Conservation (phyloP, 192 early-diverging fungal genomes). For the Neocallimastix lanati region DNA sequence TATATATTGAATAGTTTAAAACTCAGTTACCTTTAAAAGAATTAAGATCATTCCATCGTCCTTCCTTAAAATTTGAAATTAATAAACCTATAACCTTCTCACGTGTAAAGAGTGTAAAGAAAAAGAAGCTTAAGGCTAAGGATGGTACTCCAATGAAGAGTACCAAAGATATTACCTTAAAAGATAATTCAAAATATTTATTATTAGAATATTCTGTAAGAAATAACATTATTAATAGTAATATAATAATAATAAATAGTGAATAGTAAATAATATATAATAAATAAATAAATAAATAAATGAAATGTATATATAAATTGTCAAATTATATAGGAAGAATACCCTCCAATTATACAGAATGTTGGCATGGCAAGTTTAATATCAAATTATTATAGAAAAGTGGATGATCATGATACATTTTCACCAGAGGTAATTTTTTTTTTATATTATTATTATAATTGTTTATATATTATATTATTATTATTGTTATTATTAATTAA, state of each 20-base stretch:
- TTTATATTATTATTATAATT: constrained; percentile 8
- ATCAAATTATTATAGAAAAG: constrained; percentile 90
- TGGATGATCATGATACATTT: constrained; percentile 54
- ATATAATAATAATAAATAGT: no score
- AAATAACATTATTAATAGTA: not conserved
- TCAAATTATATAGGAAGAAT: constrained; percentile 74
- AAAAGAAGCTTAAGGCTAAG: constrained; percentile 48
- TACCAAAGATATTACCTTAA: constrained; percentile 73
- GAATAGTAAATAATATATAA: no score
- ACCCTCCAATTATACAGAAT: constrained; percentile 80
- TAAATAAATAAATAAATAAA: no score
- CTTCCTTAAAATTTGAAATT: constrained; percentile 43
- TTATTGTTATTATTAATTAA: no score
- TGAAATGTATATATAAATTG: no score
- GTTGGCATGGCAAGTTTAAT: constrained; percentile 87
- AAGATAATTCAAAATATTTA: constrained; percentile 63
- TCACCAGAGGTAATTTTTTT: constrained; percentile 56
- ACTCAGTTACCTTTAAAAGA: constrained; percentile 62
- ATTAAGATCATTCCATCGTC: constrained; percentile 76
- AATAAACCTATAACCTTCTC: constrained; percentile 47
- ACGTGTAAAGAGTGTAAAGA: constrained; percentile 50
- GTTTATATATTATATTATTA: not conserved
- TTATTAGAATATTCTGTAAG: constrained; percentile 73
- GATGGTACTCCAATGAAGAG: constrained; percentile 56
- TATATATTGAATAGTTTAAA: constrained; percentile 44